phyloP scores from a whole-genome alignment of 352 stramenopile species.

The Pythium scleroteichum region DNA sequence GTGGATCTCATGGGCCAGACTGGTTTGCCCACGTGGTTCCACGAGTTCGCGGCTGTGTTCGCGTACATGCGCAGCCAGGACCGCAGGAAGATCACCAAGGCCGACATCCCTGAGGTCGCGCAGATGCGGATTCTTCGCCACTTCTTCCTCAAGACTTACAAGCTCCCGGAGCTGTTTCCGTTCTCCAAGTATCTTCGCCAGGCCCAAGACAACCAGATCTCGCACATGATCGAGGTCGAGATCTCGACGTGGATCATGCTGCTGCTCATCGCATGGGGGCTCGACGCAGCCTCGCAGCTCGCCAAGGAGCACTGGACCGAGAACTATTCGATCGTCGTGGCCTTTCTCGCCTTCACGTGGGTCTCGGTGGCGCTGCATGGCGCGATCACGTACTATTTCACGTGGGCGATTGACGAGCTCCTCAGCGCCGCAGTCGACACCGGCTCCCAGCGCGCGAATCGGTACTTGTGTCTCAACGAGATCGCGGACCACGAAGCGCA shows the following conservation, averaged over 20 bases:
- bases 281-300: conserved; percentile 8
- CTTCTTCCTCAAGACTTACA: conserved; percentile 25
- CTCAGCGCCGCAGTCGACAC: conserved; percentile 16
- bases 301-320: conserved; percentile 2
- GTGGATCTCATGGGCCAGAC: conserved; percentile 17
- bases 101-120: conserved; percentile 22
- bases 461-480: conserved; percentile 22
- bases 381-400: conserved; percentile 25
- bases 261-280: conserved; percentile 19
- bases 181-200: conserved; percentile 79
- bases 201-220: conserved; percentile 76
- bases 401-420: conserved; percentile 26
- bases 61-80: neutral
- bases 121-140: conserved; percentile 28
- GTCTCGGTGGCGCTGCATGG: conserved; percentile 19
- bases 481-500: conserved; percentile 22
- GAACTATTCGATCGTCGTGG: conserved; percentile 13
- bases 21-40: conserved; percentile 6
- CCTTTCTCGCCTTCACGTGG: conserved; percentile 27
- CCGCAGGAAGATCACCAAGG: neutral
- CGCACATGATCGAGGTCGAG: conserved; percentile 80
- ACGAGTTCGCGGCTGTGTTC: conserved; percentile 10
- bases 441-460: neutral
- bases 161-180: conserved; percentile 33
- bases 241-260: conserved; percentile 53